Conservation (phyloP, 257 asterid genomes). For the Eustoma russellianum region DNA sequence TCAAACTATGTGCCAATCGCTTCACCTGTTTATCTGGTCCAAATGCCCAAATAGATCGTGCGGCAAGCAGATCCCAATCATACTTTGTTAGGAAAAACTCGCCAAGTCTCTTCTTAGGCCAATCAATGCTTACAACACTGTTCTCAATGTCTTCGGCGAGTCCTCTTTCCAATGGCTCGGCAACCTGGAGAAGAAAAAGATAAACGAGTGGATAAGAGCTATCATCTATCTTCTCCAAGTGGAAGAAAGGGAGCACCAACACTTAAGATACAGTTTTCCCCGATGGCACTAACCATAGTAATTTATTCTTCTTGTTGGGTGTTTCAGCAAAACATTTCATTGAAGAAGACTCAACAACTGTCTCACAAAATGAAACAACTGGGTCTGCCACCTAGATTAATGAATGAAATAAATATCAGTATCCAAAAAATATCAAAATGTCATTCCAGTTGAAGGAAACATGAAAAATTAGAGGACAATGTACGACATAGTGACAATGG, state of each 20-base stretch:
- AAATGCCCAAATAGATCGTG: constrained; percentile 98
- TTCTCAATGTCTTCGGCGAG: constrained; percentile 98
- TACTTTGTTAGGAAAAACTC: constrained; percentile 88
- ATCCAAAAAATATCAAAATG: too few relatives aligned
- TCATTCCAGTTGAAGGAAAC: not conserved
- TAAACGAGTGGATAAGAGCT: constrained; percentile 5
- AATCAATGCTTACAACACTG: constrained; percentile 80
- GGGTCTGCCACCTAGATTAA: constrained; percentile 87
- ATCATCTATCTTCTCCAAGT: not conserved
- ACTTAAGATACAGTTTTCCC: not conserved
- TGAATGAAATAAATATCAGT: constrained; percentile 1
- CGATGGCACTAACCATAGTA: constrained; percentile 62
- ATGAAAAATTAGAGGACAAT: not conserved
- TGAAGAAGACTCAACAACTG: constrained; percentile 95
- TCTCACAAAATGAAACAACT: constrained; percentile 96
- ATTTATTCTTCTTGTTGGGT: constrained; percentile 94
- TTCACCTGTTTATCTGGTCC: constrained; percentile 96
- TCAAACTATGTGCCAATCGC: not conserved
- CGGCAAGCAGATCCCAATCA: constrained; percentile 99
- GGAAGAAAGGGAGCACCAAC: not conserved
- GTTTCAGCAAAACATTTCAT: constrained; percentile 99
- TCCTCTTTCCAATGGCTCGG: constrained; percentile 97
- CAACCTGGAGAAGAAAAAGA: constrained; percentile 43
- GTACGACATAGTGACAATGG: constrained; percentile 1
- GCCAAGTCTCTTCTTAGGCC: constrained; percentile 87